Conservation (phyloP, 1,284 basidiomycete species). For the Heterobasidion parviporum region DNA sequence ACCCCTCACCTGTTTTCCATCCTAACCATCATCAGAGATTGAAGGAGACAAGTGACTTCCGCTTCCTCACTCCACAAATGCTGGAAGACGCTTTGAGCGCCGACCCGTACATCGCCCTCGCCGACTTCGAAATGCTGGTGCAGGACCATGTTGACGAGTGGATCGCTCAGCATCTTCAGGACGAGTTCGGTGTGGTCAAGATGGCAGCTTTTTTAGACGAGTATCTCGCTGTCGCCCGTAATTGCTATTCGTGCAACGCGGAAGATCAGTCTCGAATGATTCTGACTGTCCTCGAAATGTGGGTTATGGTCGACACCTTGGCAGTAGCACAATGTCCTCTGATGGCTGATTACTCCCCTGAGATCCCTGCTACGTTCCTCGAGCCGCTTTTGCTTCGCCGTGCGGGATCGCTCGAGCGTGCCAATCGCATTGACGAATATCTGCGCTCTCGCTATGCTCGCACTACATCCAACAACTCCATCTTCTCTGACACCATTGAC, state of each 20-base stretch:
- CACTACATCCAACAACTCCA: constrained; percentile 8
- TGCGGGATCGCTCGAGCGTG: constrained; percentile 16
- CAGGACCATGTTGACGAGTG: constrained; percentile 7
- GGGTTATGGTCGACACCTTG: constrained; percentile 34
- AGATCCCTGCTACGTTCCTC: constrained; percentile 28
- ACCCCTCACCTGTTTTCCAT: background rate
- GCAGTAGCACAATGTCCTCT: constrained; percentile 23
- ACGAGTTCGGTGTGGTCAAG: background rate
- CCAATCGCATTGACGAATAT: constrained; percentile 20
- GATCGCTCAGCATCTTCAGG: background rate
- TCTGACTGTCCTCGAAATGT: constrained; percentile 32
- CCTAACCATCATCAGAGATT: background rate
- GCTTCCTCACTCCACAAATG: background rate
- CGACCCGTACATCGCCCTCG: background rate
- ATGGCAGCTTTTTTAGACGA: constrained; percentile 17
- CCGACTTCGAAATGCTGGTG: constrained; percentile 4
- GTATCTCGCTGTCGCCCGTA: constrained; percentile 21
- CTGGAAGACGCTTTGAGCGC: background rate
- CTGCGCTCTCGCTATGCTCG: constrained; percentile 19
- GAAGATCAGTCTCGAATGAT: constrained; percentile 35
- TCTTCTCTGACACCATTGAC: constrained; percentile 15
- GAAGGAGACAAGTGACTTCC: background rate
- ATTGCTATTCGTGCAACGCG: constrained; percentile 24
- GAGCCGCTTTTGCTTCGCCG: constrained; percentile 30
- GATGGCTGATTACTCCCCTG: constrained; percentile 34